phyloP scores from a whole-genome alignment of 306 rosid genomes.

The Vigna angularis region DNA sequence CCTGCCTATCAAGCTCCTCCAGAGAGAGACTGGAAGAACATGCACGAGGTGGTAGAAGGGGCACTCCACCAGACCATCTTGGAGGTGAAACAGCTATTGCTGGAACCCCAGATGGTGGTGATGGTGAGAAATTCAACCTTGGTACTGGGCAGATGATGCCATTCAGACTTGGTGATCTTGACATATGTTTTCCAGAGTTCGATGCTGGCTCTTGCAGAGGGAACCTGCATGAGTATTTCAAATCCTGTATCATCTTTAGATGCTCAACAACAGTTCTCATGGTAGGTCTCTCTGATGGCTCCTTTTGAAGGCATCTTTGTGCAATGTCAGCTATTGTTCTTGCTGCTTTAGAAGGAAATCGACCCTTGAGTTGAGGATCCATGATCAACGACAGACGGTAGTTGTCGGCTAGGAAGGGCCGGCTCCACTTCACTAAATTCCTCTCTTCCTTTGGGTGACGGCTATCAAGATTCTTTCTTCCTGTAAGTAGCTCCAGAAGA shows the following conservation, averaged over 20 bases:
- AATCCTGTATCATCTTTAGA: slow-evolving; percentile 80
- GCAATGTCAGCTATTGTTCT: slow-evolving; percentile 88
- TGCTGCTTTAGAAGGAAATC: slow-evolving; percentile 92
- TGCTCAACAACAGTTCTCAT: slow-evolving; percentile 88
- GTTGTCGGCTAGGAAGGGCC: slow-evolving; percentile 87
- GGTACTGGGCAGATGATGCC: slow-evolving; percentile 73
- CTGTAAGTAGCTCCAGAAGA: slow-evolving; percentile 92
- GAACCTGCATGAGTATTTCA: slow-evolving; percentile 81
- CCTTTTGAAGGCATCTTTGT: slow-evolving; percentile 91
- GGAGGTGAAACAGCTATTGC: slow-evolving; percentile 72
- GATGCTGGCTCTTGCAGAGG: slow-evolving; percentile 88
- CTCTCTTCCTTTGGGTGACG: slow-evolving; percentile 97
- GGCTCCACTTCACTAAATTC: slow-evolving; percentile 95
- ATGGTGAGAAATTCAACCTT: slow-evolving; percentile 74
- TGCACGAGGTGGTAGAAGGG: slow-evolving; percentile 61
- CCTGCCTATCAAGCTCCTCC: slow-evolving; percentile 79
- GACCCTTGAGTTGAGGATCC: slow-evolving; percentile 93
- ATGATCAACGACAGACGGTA: slow-evolving; percentile 84
- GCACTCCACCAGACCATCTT: slow-evolving; percentile 53
- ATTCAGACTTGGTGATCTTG: slow-evolving; percentile 90
- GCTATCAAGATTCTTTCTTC: slow-evolving; percentile 87
- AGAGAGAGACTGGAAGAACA: slow-evolving; percentile 76
- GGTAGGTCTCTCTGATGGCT: slow-evolving; percentile 93
- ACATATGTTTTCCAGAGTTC: slow-evolving; percentile 68
- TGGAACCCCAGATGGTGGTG: slow-evolving; percentile 71